Evolutionary conservation across 2,329 filamentous ascomycete species (phyloP).

Genomic region (Aureobasidium lini): DNA sequence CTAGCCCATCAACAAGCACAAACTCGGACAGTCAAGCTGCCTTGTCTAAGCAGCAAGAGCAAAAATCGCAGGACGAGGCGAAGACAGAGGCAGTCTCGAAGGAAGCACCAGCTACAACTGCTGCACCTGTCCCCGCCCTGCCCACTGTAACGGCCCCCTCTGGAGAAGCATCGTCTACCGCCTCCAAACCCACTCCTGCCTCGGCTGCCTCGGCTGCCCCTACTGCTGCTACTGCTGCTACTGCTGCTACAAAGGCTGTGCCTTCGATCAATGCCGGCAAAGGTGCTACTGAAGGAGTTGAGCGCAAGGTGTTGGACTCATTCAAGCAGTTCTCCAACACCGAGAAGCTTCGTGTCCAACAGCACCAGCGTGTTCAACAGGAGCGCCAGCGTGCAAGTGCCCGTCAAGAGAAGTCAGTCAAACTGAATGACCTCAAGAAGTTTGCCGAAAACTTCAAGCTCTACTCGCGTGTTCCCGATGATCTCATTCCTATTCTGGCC

Average conservation of each 20-base stretch:
- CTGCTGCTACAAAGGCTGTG: not conserved
- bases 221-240: not conserved
- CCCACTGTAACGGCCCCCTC: constrained; percentile 3
- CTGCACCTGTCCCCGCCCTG: not conserved
- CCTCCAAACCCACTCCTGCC: constrained; percentile 4
- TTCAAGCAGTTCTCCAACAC: constrained; percentile 58
- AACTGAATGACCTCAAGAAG: constrained; percentile 88
- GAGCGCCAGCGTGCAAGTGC: constrained; percentile 50
- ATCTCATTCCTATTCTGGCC: constrained; percentile 88
- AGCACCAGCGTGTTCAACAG: constrained; percentile 40
- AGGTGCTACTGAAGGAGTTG: constrained; percentile 53
- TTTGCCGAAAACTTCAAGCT: constrained; percentile 94
- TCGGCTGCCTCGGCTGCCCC: too few species aligned
- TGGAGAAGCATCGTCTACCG: not conserved
- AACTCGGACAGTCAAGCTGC: constrained; percentile 23
- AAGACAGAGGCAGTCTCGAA: constrained; percentile 12
- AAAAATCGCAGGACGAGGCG: constrained; percentile 19
- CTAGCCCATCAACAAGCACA: constrained; percentile 19
- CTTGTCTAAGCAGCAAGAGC: constrained; percentile 22
- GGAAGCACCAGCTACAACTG: not conserved
- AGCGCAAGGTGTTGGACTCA: constrained; percentile 53
- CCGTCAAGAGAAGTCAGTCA: constrained; percentile 76
- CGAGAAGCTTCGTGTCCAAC: constrained; percentile 54
- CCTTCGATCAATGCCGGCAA: constrained; percentile 23
- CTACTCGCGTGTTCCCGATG: constrained; percentile 80